Evolutionary conservation across 2,329 filamentous ascomycete species (phyloP), one percentile per base, ranked within the genome.

Genomic region (Verticillium longisporum): DNA sequence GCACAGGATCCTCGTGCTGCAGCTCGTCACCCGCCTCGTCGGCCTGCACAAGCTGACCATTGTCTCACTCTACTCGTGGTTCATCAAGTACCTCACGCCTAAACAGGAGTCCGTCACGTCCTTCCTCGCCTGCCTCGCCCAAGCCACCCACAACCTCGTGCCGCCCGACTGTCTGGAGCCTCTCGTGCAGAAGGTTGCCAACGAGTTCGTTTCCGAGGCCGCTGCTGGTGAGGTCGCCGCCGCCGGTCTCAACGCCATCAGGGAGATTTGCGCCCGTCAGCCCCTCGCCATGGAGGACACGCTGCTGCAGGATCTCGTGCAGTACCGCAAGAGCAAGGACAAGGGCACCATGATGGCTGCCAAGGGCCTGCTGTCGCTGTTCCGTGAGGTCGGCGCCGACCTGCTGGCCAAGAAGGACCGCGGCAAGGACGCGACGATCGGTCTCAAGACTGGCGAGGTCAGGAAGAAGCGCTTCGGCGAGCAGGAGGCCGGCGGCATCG

Each of bases 291-390:
- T 99, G 90, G 92, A 87, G 58, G 93, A 98, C 66, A 97, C 93
- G 0, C 78, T 99, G n/a, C 78, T 99, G 34, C 94, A 99, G 73
- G 95, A 99, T 79, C 78, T 99, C 59, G 92, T 98, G 10, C 90
- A 95, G 79, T 98, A 99, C 77, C 86, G 91, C 63, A 97, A 96
- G 80, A 96, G 91, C 72, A 99, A 99, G 73, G 95, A 99, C 72
- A 99, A 98, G 80, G 93, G 94, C 62, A 91, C 95, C n/a, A 93
- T 96, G 85, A 98, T 99, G 95, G 95, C 95, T 7, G 92, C 94
- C 14, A 94, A 95, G 73, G 94, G 95, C 65, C 80, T 99, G 6
- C 80, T 99, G 53, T 92, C 91, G 31, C 81, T 99, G 6, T 99
- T 96, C 78, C 83, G 95, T 67, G 93, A 98, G 71, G 90, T 97